Percentiles rank a stretch among this genome's conserved stretches.
Evolutionary conservation across 345 rosid genomes (phyloP).

Genomic region (Arabidopsis suecica): DNA sequence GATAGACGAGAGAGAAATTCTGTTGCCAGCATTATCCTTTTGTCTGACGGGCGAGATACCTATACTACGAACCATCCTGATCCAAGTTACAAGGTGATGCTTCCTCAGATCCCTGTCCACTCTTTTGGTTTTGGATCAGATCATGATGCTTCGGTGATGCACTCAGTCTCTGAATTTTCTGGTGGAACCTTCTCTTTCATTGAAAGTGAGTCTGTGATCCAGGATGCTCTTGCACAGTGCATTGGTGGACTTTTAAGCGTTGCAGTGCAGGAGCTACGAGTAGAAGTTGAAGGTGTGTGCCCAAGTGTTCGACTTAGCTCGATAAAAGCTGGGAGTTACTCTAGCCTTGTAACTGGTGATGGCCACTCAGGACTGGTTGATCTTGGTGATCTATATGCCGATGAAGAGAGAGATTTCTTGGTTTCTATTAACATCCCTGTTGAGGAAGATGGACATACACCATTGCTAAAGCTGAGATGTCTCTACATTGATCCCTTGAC

Average conservation of each 20-base stretch:
- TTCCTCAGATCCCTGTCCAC: slow-evolving; percentile 82
- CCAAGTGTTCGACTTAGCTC: slow-evolving; percentile 53
- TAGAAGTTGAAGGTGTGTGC: slow-evolving; percentile 58
- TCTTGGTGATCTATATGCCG: slow-evolving; percentile 86
- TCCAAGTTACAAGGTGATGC: slow-evolving; percentile 59
- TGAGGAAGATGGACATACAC: slow-evolving; percentile 55
- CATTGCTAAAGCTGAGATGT: slow-evolving; percentile 71
- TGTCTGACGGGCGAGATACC: slow-evolving; percentile 87
- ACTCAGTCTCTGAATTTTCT: slow-evolving; percentile 75
- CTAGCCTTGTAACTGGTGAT: slow-evolving; percentile 53
- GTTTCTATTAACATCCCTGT: slow-evolving; percentile 67
- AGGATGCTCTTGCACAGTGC: slow-evolving; percentile 95
- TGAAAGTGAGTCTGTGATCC: slow-evolving; percentile 77
- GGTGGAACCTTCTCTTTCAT: slow-evolving; percentile 93
- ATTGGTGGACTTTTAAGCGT: slow-evolving; percentile 94
- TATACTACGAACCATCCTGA: slow-evolving; percentile 56
- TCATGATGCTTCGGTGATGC: slow-evolving; percentile 86
- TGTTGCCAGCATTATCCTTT: slow-evolving; percentile 72
- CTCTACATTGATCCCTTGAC: slow-evolving; percentile 68
- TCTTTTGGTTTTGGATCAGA: slow-evolving; percentile 88
- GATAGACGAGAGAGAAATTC: slow-evolving; percentile 75
- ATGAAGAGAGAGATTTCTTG: slow-evolving; percentile 85
- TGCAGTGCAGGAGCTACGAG: slow-evolving; percentile 76
- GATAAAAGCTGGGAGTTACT: slow-evolving; percentile 76
- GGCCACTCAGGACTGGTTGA: slow-evolving; percentile 57